Percentiles rank a stretch among this genome's conserved stretches.
These are phyloP conservation scores for Suillus ampliporus DNA, from an alignment of 768 basidiomycete species.

Conservation along the genomic window DNA sequence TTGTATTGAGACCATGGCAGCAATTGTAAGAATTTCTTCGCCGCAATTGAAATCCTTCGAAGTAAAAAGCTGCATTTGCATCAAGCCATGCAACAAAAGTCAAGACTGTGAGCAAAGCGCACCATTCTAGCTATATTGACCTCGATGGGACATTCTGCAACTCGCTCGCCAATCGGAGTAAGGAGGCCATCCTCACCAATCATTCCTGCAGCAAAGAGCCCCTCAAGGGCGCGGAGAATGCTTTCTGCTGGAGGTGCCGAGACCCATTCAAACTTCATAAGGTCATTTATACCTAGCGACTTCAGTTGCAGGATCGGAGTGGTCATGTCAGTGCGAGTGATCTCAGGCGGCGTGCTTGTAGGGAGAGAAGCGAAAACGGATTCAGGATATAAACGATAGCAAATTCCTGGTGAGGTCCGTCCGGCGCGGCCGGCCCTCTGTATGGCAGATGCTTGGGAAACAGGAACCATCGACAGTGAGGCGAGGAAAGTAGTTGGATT, in stretches of 20 bases:
- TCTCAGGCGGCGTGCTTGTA: constrained; percentile 82
- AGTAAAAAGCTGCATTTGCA: constrained; percentile 69
- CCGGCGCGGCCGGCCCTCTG: constrained; percentile 96
- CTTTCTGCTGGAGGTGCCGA: constrained; percentile 86
- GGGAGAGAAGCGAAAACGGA: constrained; percentile 65
- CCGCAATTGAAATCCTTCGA: constrained; percentile 89
- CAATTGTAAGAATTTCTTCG: constrained; percentile 94
- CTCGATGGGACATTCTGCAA: constrained; percentile 94
- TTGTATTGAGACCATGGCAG: constrained; percentile 94
- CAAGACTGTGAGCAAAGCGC: constrained; percentile 24
- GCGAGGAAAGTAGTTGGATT: constrained; percentile 88
- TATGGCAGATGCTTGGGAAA: constrained; percentile 86
- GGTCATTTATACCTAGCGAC: constrained; percentile 91
- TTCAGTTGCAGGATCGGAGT: constrained; percentile 94
- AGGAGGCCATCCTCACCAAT: constrained; percentile 82
- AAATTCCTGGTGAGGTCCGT: constrained; percentile 89
- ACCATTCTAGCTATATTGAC: constrained; percentile 96
- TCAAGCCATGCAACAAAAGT: not conserved
- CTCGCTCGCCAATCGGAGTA: constrained; percentile 78
- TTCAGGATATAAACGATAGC: constrained; percentile 88
- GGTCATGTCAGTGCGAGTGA: constrained; percentile 89
- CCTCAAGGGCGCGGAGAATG: constrained; percentile 85
- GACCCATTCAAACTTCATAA: constrained; percentile 97
- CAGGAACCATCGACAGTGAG: constrained; percentile 81
- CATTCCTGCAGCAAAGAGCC: constrained; percentile 80